Evolutionary conservation across 2,329 filamentous ascomycete species (phyloP), one percentile per base, ranked within the genome.

Genomic region (Beauveria sp.): DNA sequence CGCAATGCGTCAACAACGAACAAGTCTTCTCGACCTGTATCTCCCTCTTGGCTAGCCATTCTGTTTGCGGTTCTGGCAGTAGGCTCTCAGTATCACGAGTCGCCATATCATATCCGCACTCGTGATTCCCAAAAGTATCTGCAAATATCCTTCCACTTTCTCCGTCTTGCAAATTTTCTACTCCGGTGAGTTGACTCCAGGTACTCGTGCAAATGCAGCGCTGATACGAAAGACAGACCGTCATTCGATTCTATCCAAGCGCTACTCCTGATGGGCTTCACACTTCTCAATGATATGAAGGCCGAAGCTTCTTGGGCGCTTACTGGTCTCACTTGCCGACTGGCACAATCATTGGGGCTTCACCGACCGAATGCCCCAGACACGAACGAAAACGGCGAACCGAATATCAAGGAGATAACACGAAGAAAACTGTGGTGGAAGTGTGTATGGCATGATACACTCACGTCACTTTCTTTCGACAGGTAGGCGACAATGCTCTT

Each of bases 271-370:
- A 84, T 83, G 4, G 81, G 83, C 34, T 87, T 88, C 64, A 84
- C 86, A 2, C 75, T 88, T 2, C 74, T 87, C 28, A 88, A 88
- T 66, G 85, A 88, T 63, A 88, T 88, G 85, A 88, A 88, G 68
- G 85, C 85, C 1, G 85, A 88, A 67, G 85, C 84, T 0, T 87
- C 85, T 0, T 88, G 85, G 85, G 85, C 85, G 0, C 70, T 88
- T 59, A 79, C 86, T 56, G 85, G 85, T 0, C 78, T 88, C 50
- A 87, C 85, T 0, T 87, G 84, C 64, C 80, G 85, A 28, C 76
- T 88, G n/a, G 85, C 85, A 0, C 84, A 88, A 68, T 87, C 85
- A 0, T 75, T 88, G 1, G 85, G 85, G 5, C 74, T 88, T 12
- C 85, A 88, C 67, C 76, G 82, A 8, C 70, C 76, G 24, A 76